Evolutionary conservation across 176 grass and related monocot genomes (phyloP), one percentile per base, ranked within the genome.

Genomic region (Miscanthus lutarioriparius): DNA sequence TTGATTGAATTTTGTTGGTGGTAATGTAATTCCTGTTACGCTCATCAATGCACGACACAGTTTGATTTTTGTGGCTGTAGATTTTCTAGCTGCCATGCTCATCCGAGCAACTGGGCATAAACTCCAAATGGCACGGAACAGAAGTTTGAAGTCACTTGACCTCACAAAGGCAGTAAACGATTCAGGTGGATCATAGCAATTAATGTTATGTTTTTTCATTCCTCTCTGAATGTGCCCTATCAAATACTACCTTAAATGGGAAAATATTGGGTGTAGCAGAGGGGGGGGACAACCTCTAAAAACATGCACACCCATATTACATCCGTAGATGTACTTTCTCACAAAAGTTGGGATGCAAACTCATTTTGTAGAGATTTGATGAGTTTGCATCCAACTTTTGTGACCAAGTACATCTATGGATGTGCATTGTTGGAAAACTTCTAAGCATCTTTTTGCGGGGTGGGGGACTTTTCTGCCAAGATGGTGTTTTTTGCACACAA

Each of bases 61-160:
- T 90, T 89, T 96, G 87, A 67, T 99, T 87, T 99, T 99, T 99
- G 93, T 99, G 93, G 79, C 89, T 92, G 89, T 87, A 96, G 96
- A 99, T 92, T 84, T 96, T 71, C 62, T 99, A 85, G 87, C 93
- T 84, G 89, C 96, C 68, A 89, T 96, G 72, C 89, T 99, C 48
- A 96, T 96, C 63, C 91, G 88, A 83, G 89, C 84, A 86, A 96
- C 80, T 76, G 96, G 96, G 30, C 64, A 17, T 79, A 94, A 82
- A 84, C 93, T 99, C 86, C 79, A 90, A 79, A 72, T 81, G 33
- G 73, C 89, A 89, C 76, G 87, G 25, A 61, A 61, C 72, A 89
- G 79, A 72, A 89, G 78, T 68, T 90, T 94, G 64, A 85, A 94
- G 74, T 85, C 83, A n/a, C 91, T 96, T 73, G 81, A 89, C 48